Base-by-base conservation (phyloP, 2,329 filamentous ascomycete species). In the Cytospora paraplurivora region DNA sequence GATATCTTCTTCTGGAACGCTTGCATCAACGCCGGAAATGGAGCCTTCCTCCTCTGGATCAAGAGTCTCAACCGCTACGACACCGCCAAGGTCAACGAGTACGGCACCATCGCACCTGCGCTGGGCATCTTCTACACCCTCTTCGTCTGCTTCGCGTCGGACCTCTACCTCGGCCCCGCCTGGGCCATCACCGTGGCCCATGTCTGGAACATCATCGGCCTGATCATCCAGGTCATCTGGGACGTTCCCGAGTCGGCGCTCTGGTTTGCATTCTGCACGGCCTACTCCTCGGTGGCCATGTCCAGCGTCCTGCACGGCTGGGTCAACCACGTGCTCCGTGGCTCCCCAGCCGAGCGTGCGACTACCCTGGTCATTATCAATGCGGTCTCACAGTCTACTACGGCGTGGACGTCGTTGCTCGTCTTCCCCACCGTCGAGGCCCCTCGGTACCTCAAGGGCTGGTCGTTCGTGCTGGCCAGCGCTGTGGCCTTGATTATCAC, bases 1-100 rank as follows among this genome's bases (percentile, higher is more conserved):
- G 80, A 84, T 54, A 76, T 84, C 6, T 75, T 87, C 32, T 87
- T 87, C 72, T 87, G 82, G 81, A 85, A 86, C 63, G 76, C 78
- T 6, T 72, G 78, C n/a, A 79, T 74, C 49, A 72, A 82, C 54
- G 79, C 77, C 1, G 76, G 71, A 7, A 74, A 78, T 1, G 84
- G 82, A 2, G 79, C 77, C 0, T 87, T 82, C 63, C 70, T 86
- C 3, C 75, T 88, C 0, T 87, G 84, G 84, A 73, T 87, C 54
- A 86, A 86, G 72, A 83, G 79, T 62, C 68, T 86, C 15, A 71
- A 78, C 1, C 75, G 81, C 1, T 86, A 78, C 69, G 75, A 77
- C 0, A 74, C 75, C 0, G 72, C 79, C 1, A 74, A 74, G 13
- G 71, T 86, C 56, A 86, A 85, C 68, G 76, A 84, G 56, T 73